Conservation (phyloP, 192 early-diverging fungal genomes). For the Backusella circina region DNA sequence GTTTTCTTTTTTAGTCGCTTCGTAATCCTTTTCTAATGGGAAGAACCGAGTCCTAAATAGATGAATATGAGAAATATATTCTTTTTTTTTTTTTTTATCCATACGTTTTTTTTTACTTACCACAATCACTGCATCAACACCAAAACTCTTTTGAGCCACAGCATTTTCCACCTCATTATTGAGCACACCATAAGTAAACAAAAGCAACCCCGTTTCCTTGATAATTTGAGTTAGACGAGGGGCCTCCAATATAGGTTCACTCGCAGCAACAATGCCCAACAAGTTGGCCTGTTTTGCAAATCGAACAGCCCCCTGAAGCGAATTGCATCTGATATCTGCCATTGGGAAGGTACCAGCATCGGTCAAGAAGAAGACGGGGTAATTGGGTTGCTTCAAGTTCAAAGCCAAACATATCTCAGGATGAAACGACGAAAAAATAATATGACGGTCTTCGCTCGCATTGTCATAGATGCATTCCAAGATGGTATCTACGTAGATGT, state of each 20-base stretch:
- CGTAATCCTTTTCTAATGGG: neutral
- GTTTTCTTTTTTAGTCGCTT: neutral
- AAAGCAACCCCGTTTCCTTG: conserved; percentile 61
- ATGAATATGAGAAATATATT: neutral
- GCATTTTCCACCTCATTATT: conserved; percentile 74
- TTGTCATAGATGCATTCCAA: conserved; percentile 72
- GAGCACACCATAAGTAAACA: conserved; percentile 78
- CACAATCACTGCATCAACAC: conserved; percentile 86
- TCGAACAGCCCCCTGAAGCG: conserved; percentile 70
- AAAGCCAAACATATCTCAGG: conserved; percentile 82
- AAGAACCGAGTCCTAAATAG: conserved; percentile 2
- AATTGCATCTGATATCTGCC: conserved; percentile 79
- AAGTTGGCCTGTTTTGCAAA: conserved; percentile 71
- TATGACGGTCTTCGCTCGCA: conserved; percentile 54
- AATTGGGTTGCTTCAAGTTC: conserved; percentile 81
- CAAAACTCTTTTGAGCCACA: conserved; percentile 64
- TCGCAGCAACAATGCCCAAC: conserved; percentile 77
- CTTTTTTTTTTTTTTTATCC: neutral
- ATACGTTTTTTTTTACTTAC: conserved; percentile 44
- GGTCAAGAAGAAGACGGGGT: conserved; percentile 88
- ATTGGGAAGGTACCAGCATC: conserved; percentile 72
- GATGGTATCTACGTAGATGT: conserved; percentile 83
- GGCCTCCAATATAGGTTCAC: conserved; percentile 69
- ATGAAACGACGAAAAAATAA: conserved; percentile 93
- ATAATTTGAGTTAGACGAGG: conserved; percentile 68